Base-by-base conservation (phyloP, 208 protist species). In the Leptomonas seymouri region DNA sequence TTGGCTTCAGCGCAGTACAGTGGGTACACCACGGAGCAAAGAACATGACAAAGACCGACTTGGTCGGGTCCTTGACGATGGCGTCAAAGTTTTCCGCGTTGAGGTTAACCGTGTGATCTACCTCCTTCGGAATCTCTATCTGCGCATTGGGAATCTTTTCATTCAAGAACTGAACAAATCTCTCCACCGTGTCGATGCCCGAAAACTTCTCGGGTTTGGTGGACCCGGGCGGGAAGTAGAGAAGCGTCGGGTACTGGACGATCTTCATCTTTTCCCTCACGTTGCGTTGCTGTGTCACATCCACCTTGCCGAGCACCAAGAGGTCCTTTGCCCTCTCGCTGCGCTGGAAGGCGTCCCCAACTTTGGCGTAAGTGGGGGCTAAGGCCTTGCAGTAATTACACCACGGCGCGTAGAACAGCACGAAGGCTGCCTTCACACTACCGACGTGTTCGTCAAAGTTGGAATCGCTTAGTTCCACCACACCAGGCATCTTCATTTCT, bases 361-460 rank as follows among this genome's bases (percentile, higher is more conserved):
- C 59, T 15, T 58, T 34, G n/a, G 61, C 58, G 77, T 85, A 82
- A 28, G 86, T 83, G 3, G 68, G 66, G 2, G 71, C 83, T 63
- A 93, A 62, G n/a, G 54, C 61, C 78, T 89, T 90, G 82, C 89
- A 93, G 74, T 94, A 77, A 5, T 81, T 77, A 67, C 95, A 98
- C 95, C 91, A 97, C 63, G 90, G 85, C 16, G 92, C 89, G 70
- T 97, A 98, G 59, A 98, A 97, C 84, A 97, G 85, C 21, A 98
- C 84, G 2, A 76, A 45, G 7, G 55, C 49, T 0, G 71, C 59
- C n/a, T 67, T 39, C 25, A 65, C 50, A 36, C 68, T 72, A 60
- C 85, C 72, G 46, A 97, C 86, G 31, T 86, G 53, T 20, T 57
- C n/a, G 28, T 92, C 77, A 39, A 97, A 95, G 59, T 54, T 87